Percentiles rank a stretch among this genome's conserved stretches.
Evolutionary conservation across 2,329 filamentous ascomycete species (phyloP).

Genomic region (Penicillium sp.): DNA sequence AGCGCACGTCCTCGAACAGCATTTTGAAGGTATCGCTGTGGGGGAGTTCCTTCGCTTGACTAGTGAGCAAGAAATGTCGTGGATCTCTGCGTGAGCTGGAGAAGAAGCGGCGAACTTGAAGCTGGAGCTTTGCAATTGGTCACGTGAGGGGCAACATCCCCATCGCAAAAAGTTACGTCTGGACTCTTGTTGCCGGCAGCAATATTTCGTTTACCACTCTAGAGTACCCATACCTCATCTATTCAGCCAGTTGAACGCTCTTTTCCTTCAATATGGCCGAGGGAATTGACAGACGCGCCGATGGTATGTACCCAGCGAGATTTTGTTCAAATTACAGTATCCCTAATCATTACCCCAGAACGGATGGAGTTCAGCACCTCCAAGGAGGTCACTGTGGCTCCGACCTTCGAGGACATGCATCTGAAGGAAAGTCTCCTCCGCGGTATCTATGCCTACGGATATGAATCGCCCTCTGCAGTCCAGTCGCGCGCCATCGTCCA

Average conservation of each 20-base stretch:
- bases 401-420: slow-evolving; percentile 94
- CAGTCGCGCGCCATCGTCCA: slow-evolving; percentile 98
- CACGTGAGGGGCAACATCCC: slow-evolving; percentile 27
- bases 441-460: slow-evolving; percentile 97
- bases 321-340: slow-evolving; percentile 15
- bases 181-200: slow-evolving; percentile 10
- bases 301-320: slow-evolving; percentile 52
- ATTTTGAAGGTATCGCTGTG: slow-evolving; percentile 49
- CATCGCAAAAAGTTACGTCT: slow-evolving; percentile 30
- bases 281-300: slow-evolving; percentile 85
- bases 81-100: slow-evolving; percentile 7
- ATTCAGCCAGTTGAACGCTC: slow-evolving; percentile 16
- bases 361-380: slow-evolving; percentile 98
- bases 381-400: slow-evolving; percentile 91
- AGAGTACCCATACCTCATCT: slow-evolving; percentile 18
- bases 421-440: slow-evolving; percentile 96
- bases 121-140: slow-evolving; percentile 27
- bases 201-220: slow-evolving; percentile 8
- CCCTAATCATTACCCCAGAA: slow-evolving; percentile 56
- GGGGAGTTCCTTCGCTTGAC: background rate
- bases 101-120: slow-evolving; percentile 18
- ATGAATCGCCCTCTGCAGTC: slow-evolving; percentile 96
- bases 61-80: slow-evolving; percentile 12
- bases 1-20: slow-evolving; percentile 91
- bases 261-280: slow-evolving; percentile 74